These are phyloP conservation scores for Aegilops longissima DNA, from an alignment of 176 grass and related monocot genomes.

Conservation along the genomic window DNA sequence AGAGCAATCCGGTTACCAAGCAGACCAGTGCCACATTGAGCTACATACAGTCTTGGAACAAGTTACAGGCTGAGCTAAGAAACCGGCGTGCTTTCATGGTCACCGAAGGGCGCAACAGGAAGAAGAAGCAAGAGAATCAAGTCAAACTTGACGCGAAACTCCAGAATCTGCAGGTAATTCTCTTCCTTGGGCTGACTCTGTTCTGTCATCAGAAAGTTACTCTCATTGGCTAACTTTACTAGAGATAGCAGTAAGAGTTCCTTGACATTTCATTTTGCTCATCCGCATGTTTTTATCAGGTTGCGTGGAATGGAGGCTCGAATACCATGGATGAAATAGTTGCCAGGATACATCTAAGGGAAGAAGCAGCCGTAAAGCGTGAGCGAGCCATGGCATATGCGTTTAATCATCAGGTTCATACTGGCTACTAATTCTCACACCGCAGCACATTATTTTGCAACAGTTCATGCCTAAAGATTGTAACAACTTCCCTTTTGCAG, in stretches of 20 bases:
- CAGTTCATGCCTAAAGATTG: not conserved
- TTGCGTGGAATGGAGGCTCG: conserved; percentile 85
- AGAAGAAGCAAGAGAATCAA: conserved; percentile 84
- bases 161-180: conserved; percentile 79
- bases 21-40: conserved; percentile 70
- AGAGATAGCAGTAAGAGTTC: not conserved
- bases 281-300: conserved; percentile 41
- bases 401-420: conserved; percentile 88
- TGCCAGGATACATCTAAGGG: conserved; percentile 85
- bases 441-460: not conserved
- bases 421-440: not conserved
- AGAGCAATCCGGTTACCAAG: conserved; percentile 67
- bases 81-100: conserved; percentile 83
- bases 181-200: no score
- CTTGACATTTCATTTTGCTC: not conserved
- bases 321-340: conserved; percentile 84
- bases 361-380: conserved; percentile 91
- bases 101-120: conserved; percentile 70
- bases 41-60: conserved; percentile 86
- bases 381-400: conserved; percentile 93
- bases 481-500: conserved; percentile 23
- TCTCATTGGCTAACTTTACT: no score
- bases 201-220: not conserved
- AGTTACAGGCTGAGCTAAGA: conserved; percentile 82
- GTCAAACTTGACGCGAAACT: conserved; percentile 87